Evolutionary conservation across 352 stramenopile species (phyloP).

Genomic region (Saprolegnia parasitica): DNA sequence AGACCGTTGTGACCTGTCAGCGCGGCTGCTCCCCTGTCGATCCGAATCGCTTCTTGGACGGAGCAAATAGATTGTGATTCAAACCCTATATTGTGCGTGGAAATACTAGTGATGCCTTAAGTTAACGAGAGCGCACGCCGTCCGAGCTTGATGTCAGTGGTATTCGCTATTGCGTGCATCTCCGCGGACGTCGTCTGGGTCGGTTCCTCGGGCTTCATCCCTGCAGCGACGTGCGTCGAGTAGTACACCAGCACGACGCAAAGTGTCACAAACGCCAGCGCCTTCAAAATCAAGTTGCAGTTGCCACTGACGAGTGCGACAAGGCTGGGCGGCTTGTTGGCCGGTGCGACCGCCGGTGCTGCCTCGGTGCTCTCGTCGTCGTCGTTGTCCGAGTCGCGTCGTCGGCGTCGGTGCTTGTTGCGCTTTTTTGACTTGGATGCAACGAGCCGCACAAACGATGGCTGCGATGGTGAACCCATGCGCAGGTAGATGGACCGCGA

Average conservation of each 20-base stretch:
- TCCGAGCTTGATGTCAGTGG: not conserved
- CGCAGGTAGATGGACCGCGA: conserved; percentile 1
- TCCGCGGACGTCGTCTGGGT: not conserved
- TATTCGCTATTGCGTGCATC: not conserved
- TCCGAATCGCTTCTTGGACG: too few species aligned
- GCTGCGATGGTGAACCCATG: conserved; percentile 11
- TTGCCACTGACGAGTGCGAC: not conserved
- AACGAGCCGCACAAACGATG: conserved; percentile 1
- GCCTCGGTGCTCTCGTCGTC: not conserved
- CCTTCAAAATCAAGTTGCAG: conserved; percentile 16
- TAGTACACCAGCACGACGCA: conserved; percentile 18
- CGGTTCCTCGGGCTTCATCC: not conserved
- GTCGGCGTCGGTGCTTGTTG: not conserved
- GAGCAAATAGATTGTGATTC: too few species aligned
- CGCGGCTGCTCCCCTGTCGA: too few species aligned
- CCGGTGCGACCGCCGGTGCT: not conserved
- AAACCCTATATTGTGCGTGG: too few species aligned
- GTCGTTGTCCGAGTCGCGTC: not conserved
- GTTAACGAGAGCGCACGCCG: not conserved
- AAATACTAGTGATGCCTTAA: not conserved
- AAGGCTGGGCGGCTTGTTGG: not conserved
- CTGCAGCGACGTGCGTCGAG: not conserved
- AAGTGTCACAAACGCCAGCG: conserved; percentile 11
- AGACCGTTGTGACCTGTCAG: too few species aligned
- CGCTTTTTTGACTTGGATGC: conserved; percentile 7